phyloP scores from a whole-genome alignment of 139 green algal genomes.

The Yamagishiella unicocca region DNA sequence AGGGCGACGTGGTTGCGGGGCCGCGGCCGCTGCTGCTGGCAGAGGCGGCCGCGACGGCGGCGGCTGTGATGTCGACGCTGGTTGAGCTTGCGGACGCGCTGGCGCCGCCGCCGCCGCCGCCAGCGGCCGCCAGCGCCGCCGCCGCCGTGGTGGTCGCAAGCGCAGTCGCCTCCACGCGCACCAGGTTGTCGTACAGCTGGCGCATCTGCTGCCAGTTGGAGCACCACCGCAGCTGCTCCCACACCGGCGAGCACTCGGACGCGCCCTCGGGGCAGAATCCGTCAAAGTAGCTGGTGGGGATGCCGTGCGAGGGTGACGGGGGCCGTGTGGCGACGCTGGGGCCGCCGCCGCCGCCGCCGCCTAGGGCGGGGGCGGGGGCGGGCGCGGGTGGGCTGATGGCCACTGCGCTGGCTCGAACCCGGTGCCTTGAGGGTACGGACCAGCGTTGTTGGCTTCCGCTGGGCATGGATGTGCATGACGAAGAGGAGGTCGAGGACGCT shows the following conservation, averaged over 20 bases:
- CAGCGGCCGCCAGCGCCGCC: not conserved
- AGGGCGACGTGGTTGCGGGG: not conserved
- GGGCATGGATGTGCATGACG: too few relatives aligned
- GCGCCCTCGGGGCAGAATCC: conserved; percentile 19
- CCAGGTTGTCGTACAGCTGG: conserved; percentile 34
- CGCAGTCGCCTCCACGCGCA: conserved; percentile 1
- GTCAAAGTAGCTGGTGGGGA: conserved; percentile 24
- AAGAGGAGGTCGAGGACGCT: too few relatives aligned
- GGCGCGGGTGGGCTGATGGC: not conserved
- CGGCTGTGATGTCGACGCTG: too few relatives aligned
- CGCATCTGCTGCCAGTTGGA: conserved; percentile 37
- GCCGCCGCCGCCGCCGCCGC: not conserved
- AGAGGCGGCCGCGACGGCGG: too few relatives aligned
- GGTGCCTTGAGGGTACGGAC: too few relatives aligned
- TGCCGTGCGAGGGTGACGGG: not conserved
- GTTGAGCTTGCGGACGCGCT: too few relatives aligned
- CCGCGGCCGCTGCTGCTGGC: not conserved
- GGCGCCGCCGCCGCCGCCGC: not conserved
- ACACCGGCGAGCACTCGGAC: conserved; percentile 2
- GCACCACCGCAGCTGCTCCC: conserved; percentile 42
- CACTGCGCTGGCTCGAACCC: not conserved
- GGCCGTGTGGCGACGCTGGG: not conserved
- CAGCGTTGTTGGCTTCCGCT: too few relatives aligned
- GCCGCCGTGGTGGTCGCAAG: not conserved
- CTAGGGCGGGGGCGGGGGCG: not conserved